Conservation (phyloP, 2,329 filamentous ascomycete species). For the Achaetomium macrosporum region DNA sequence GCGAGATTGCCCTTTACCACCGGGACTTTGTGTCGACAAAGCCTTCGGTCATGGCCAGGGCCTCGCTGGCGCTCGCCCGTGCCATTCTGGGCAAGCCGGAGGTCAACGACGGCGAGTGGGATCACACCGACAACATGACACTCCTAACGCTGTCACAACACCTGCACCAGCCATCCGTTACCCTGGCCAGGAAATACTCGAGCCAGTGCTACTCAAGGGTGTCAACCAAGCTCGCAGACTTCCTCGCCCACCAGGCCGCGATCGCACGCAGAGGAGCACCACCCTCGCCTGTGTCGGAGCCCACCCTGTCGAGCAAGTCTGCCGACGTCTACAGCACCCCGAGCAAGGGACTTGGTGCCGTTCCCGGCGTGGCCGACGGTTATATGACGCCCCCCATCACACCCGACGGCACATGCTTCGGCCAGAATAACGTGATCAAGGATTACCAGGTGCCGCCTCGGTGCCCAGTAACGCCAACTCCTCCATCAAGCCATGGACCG, state of each 20-base stretch:
- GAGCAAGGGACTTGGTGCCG: conserved; percentile 63
- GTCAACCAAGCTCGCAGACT: conserved; percentile 51
- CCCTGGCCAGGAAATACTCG: conserved; percentile 55
- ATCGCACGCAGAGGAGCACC: conserved; percentile 48
- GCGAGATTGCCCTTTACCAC: conserved; percentile 93
- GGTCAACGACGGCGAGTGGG: conserved; percentile 70
- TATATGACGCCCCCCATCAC: conserved; percentile 84
- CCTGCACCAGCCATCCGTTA: conserved; percentile 52
- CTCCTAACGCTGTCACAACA: conserved; percentile 55
- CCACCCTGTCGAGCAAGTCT: conserved; percentile 43
- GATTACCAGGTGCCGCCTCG: conserved; percentile 48
- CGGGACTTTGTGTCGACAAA: conserved; percentile 92
- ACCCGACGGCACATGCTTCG: conserved; percentile 60
- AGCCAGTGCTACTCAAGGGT: conserved; percentile 48
- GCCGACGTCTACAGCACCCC: conserved; percentile 69
- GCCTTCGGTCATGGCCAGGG: conserved; percentile 84
- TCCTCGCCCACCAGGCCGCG: conserved; percentile 54
- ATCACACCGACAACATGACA: conserved; percentile 63
- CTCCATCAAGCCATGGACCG: conserved; percentile 37
- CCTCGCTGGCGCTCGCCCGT: conserved; percentile 77
- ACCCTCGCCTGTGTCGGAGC: conserved; percentile 54
- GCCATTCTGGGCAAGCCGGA: conserved; percentile 80
- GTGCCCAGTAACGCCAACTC: conserved; percentile 59
- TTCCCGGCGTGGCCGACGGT: conserved; percentile 60
- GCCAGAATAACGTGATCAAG: conserved; percentile 37